Percentiles rank a stretch among this genome's conserved stretches.
Conservation (phyloP, 208 protist species). For the Leptomonas pyrrhocoris region DNA sequence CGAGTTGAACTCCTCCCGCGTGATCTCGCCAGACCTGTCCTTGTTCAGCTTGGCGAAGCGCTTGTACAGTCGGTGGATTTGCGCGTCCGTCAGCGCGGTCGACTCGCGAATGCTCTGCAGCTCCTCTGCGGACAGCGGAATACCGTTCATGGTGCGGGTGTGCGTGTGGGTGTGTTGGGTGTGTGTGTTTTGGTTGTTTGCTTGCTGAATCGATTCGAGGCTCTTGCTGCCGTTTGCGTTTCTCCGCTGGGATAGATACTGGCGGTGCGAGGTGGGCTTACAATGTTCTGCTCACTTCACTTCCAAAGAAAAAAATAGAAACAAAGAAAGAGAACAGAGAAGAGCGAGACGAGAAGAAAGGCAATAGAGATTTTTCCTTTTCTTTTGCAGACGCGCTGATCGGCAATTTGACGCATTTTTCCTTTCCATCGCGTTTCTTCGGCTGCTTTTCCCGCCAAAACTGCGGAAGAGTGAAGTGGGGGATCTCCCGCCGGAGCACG, state of each 20-base stretch:
- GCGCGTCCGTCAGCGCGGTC: slow-evolving; percentile 81
- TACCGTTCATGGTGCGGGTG: slow-evolving; percentile 34
- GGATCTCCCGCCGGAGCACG: not conserved
- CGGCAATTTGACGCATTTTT: no score
- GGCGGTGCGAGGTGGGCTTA: not conserved
- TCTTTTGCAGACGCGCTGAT: no score
- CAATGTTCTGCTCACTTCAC: not conserved
- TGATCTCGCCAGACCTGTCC: slow-evolving; percentile 71
- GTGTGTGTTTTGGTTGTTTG: slow-evolving; percentile 5
- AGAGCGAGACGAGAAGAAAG: not conserved
- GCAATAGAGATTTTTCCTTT: not conserved
- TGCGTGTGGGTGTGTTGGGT: not conserved
- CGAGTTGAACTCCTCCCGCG: slow-evolving; percentile 64
- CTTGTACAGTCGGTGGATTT: slow-evolving; percentile 86
- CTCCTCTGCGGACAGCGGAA: slow-evolving; percentile 57
- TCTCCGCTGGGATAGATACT: not conserved
- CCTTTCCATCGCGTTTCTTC: no score
- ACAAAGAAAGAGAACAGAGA: not conserved
- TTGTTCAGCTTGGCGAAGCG: slow-evolving; percentile 86
- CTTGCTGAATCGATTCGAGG: not conserved
- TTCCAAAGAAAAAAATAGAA: slow-evolving; percentile 11
- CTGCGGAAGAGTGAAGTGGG: no score
- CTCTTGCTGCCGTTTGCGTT: not conserved
- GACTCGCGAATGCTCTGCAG: slow-evolving; percentile 64
- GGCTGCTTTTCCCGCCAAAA: no score